These are phyloP conservation scores for Pterocarpus santalinus DNA, from an alignment of 306 rosid species.

Conservation along the genomic window DNA sequence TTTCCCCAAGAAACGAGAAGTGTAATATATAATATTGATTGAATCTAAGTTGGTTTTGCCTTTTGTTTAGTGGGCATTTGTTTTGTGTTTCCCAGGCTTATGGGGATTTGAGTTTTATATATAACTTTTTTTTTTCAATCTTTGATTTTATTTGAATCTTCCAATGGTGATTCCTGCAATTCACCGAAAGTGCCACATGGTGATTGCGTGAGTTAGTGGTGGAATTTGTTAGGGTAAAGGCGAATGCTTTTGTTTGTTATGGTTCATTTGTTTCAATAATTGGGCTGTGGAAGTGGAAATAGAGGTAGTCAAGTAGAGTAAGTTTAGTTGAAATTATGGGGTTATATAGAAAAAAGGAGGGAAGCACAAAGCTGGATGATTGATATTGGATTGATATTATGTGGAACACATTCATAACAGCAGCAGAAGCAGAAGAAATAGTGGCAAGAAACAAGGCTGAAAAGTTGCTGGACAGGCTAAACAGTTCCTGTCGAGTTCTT, in stretches of 20 bases:
- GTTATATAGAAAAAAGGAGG: neutral
- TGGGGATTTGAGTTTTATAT: neutral
- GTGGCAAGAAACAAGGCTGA: neutral
- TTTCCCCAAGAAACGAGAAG: neutral
- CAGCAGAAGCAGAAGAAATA: neutral
- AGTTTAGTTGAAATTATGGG: slow-evolving; percentile 28
- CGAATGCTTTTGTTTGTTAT: slow-evolving; percentile 55
- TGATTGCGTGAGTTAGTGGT: slow-evolving; percentile 33
- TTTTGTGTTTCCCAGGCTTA: slow-evolving; percentile 1
- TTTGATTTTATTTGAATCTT: slow-evolving; percentile 24
- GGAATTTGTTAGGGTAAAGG: slow-evolving; percentile 50
- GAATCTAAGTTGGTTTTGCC: slow-evolving; percentile 36
- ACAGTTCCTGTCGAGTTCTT: neutral
- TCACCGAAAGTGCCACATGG: slow-evolving; percentile 29
- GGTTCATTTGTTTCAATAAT: slow-evolving; percentile 39
- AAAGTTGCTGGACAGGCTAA: neutral
- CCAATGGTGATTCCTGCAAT: neutral
- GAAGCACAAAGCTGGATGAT: neutral
- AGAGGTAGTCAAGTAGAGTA: neutral
- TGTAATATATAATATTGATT: neutral
- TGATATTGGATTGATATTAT: neutral
- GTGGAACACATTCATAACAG: neutral
- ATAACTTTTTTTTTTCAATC: neutral
- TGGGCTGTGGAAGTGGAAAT: neutral
- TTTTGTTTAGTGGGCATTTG: neutral